Conservation (phyloP, 129 eudicot species). For the Kitagawia praeruptora region DNA sequence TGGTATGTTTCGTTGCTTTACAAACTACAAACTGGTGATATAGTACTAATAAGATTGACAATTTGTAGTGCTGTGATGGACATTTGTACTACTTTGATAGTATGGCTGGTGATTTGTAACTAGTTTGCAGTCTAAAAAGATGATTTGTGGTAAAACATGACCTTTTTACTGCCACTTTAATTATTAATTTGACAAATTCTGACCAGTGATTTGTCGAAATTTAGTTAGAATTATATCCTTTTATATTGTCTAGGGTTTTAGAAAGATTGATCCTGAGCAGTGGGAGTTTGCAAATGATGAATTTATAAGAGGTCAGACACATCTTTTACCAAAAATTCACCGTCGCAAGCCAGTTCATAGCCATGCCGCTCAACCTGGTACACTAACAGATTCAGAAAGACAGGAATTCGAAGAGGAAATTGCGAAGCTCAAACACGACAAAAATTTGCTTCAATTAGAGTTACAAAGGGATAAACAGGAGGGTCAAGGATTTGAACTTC, state of each 20-base stretch:
- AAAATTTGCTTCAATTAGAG: conserved; percentile 43
- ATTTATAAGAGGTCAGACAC: conserved; percentile 57
- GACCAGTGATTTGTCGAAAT: background rate
- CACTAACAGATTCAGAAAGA: conserved; percentile 42
- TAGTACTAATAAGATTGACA: background rate
- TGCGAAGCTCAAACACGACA: conserved; percentile 42
- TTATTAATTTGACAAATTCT: background rate
- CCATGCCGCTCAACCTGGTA: conserved; percentile 47
- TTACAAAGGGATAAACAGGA: conserved; percentile 38
- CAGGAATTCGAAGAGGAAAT: conserved; percentile 53
- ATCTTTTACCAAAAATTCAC: conserved; percentile 58
- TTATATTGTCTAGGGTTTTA: conserved; percentile 46
- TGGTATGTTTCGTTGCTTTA: background rate
- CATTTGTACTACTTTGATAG: background rate
- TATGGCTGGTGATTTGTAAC: background rate
- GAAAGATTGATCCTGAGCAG: conserved; percentile 67
- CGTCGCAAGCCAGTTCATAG: conserved; percentile 80
- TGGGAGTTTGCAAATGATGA: conserved; percentile 92
- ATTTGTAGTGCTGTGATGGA: too few relatives aligned
- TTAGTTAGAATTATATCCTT: background rate
- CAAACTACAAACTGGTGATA: background rate
- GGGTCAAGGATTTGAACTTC: conserved; percentile 38
- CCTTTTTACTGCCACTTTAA: background rate
- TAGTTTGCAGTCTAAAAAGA: background rate
- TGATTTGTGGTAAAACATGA: background rate